A percentile compares a stretch with the other conserved stretches of the same genome.
Conservation (phyloP, 768 basidiomycete species). For the Exidia glandulosa region DNA sequence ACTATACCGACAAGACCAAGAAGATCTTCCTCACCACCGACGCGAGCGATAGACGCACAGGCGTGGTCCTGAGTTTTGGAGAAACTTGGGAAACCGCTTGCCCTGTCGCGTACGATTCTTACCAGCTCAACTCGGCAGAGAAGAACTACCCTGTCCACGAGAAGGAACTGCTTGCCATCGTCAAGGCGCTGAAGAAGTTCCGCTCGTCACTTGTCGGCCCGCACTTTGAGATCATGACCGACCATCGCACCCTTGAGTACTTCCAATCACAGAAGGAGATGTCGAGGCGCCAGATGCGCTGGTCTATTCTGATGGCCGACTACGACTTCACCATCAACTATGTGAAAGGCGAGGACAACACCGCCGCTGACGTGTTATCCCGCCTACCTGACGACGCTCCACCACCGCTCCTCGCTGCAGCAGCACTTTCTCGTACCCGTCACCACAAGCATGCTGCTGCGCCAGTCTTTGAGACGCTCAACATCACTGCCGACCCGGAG, state of each 20-base stretch:
- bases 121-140: conserved; percentile 18
- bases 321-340: conserved; percentile 28
- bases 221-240: conserved; percentile 20
- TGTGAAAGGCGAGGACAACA: conserved; percentile 28
- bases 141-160: conserved; percentile 28
- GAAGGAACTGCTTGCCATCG: conserved; percentile 28
- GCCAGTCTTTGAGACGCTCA: not conserved
- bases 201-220: conserved; percentile 12
- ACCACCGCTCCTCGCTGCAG: not conserved
- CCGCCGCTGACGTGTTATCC: conserved; percentile 30
- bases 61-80: conserved; percentile 23
- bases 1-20: conserved; percentile 20
- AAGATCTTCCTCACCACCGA: conserved; percentile 26
- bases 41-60: conserved; percentile 19
- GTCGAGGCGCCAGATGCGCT: conserved; percentile 23
- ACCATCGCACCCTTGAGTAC: conserved; percentile 27
- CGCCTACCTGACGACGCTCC: conserved; percentile 9
- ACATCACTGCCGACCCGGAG: not conserved
- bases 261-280: conserved; percentile 23
- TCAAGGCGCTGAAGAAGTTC: conserved; percentile 20
- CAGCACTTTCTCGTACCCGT: not conserved
- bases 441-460: not conserved
- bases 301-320: conserved; percentile 27
- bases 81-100: conserved; percentile 20
- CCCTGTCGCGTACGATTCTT: conserved; percentile 24